Evolutionary conservation across 2,329 filamentous ascomycete species (phyloP), one percentile per base, ranked within the genome.

Genomic region (Penicillium sp.): DNA sequence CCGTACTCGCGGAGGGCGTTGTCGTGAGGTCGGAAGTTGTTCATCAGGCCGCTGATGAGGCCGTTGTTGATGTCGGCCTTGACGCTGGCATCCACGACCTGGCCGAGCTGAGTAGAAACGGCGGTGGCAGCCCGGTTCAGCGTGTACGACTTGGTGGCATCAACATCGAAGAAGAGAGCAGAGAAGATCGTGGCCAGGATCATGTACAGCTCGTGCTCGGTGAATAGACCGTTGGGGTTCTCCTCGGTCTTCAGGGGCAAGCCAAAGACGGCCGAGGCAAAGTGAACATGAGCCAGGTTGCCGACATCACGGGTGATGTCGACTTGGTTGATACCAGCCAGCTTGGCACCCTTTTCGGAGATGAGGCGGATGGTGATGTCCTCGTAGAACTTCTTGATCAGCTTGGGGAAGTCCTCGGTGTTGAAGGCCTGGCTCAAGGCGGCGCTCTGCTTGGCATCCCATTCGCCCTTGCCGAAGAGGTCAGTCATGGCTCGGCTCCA

Each of bases 311-410:
- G 73, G 27, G 79, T 77, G 75, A 90, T 74, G 56, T 93, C 87
- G 32, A 89, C 77, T 61, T 87, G 83, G 42, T 78, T 78, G 45
- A 76, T 74, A 7, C 77, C 77, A 3, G 74, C 77, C 23, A 90
- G 75, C 46, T 75, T 77, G 65, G 81, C 86, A 35, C 79, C 80
- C 64, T 87, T 86, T 23, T 81, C 75, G 0, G 70, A 64, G 16
- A 94, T 73, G 2, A 93, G 73, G 23, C 77, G 70, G 41, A 79
- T 69, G 1, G 79, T 82, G 11, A 79, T 82, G 26, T 78, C 71
- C 9, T 81, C 74, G 62, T 86, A 89, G 59, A 89, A 89, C 0
- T 70, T 67, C 69, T 82, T 84, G 57, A 89, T 74, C 8, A 81
- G 74, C 7, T 72, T 67, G 31, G 78, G 70, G 77, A 85, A 88